Base-by-base conservation (phyloP, 129 eudicot species). In the Ambrosia artemisiifolia region DNA sequence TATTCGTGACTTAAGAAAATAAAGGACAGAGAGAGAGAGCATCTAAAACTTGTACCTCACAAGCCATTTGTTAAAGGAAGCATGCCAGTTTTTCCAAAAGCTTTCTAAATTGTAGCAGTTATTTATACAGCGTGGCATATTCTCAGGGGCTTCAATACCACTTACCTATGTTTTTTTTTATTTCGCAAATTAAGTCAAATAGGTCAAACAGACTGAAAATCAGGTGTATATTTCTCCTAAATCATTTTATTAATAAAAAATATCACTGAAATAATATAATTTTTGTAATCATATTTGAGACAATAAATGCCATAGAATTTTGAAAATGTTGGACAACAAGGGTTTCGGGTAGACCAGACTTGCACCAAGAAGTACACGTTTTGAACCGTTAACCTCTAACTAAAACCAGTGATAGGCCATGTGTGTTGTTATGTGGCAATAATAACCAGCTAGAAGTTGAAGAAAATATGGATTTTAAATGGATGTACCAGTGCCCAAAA, bases 51-150 rank as follows among this genome's bases (percentile, higher is more conserved):
- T 74, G 28, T 60, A 90, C 99, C 97, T 90, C 10, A 94, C 99
- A 44, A 94, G 99, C 99, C 99, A 94, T 80, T 88, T 94, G 85
- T 94, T 94, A 82, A 80, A 94, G 51, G 99, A 94, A 65, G 99
- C 97, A 86, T 94, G 99, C 99, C 99, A 94, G 32, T 80, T 90
- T 84, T 88, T 94, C 99, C 99, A 94, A 74, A 90, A 94, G 71
- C 89, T 88, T 80, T 90, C 99, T 79, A 94, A 72, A 80, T 83
- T 90, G 85, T 94, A 83, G 82, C 99, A 94, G 79, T 90, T 94
- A 77, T 94, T 94, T 75, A 94, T 53, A 80, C 97, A 90, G 69
- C 79, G 81, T 28, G 97, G 99, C 99, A 94, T 94, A 78, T 94
- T 94, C 77, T 94, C 99, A 66, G 96, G 99, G 49, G 91, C 80